Evolutionary conservation across 1,284 basidiomycete species (phyloP), one percentile per base, ranked within the genome.

Genomic region (Melampsora larici-populina): DNA sequence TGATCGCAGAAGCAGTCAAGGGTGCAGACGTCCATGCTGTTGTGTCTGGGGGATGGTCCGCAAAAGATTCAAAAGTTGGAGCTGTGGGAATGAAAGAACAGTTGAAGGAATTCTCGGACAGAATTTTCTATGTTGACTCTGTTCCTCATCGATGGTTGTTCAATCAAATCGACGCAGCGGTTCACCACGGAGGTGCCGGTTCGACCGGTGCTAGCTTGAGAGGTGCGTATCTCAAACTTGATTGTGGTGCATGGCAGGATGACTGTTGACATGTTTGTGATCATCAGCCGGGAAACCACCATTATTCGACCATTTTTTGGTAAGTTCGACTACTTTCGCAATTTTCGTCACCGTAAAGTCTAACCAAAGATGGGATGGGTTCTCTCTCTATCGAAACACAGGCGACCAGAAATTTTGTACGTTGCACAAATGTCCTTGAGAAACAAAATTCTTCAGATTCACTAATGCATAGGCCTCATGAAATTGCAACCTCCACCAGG

Each of bases 61-160:
- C 70, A 97, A 84, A 88, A 96, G 66, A 87, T 92, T 26, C 88
- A 90, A 9, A 86, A 80, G 79, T 43, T 77, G 63, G 79, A 82
- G 66, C 73, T 79, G 62, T 79, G 80, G 21, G 80, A 81, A 2
- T 76, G 79, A 33, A 77, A 81, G 36, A 65, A 80, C 29, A 80
- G 85, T 70, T 83, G 84, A 36, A 85, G 87, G 66, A 87, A 89
- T 24, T 85, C 92, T 71, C 91, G 93, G 13, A 86, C 88, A 74
- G 88, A 91, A 82, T 94, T 95, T 94, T 91, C 83, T 85, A 89
- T 1, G 90, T 98, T 78, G 87, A 90, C 36, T 93, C 93, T 2
- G 89, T 98, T 69, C 95, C 96, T 60, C 96, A 99, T 82, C 93
- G 97, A 82, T 98, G 97, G 96, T 85, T 99, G 46, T 99, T 99